Base-by-base conservation (phyloP, 1,284 basidiomycete genomes). In the Bondarzewia mesenterica region DNA sequence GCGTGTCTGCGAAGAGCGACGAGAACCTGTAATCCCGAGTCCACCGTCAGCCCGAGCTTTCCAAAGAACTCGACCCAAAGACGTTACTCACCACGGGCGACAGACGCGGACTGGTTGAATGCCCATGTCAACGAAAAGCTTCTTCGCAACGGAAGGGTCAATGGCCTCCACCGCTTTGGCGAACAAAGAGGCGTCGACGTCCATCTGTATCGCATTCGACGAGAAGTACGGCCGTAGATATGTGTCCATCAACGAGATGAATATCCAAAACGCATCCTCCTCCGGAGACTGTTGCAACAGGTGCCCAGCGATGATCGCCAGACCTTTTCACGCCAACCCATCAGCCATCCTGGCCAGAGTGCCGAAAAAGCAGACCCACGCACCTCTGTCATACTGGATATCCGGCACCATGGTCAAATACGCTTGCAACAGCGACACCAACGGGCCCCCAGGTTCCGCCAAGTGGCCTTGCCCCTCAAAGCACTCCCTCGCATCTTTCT, bases 201-300 rank as follows among this genome's bases (percentile, higher is more conserved):
- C 86, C 53, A 95, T 70, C 58, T 89, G 87, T 7, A 76, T 71
- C n/a, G 79, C 73, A 46, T 75, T 79, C 10, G 74, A 64, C 27
- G 84, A 78, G 63, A 90, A 95, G 64, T 93, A 93, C 3, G 85
- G 76, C 23, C 87, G 83, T 6, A 93, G 70, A 51, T 87, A 78
- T 5, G 80, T 76, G 53, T 89, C 85, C 87, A 90, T 90, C 53
- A 89, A 67, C 1, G 85, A 86, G 7, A 90, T 76, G 58, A 96
- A 86, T 3, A 90, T 91, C 91, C 90, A 96, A 62, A 97, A 97
- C 0, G 90, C 88, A 54, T 95, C 90, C 63, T 96, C 92, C 52
- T 93, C 88, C 0, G 87, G 89, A 1, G 89, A 82, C 50, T 92
- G 84, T 23, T 90, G 71, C 0, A 96, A 67, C 22, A 95, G 67